Evolutionary conservation across 306 rosid species (phyloP).

Genomic region (Cucurbita argyrosperma): DNA sequence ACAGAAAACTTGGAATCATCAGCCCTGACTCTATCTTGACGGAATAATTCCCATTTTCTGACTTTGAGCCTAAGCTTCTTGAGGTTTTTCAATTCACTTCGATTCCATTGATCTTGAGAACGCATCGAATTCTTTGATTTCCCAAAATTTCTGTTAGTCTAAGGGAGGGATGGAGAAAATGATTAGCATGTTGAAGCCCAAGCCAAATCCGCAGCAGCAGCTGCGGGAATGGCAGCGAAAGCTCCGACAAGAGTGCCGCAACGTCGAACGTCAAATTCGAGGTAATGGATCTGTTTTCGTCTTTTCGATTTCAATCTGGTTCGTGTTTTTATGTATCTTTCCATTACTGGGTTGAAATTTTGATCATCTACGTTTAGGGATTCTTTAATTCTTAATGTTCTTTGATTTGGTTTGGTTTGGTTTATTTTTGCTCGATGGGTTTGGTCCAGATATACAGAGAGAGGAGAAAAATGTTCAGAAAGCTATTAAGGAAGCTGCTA

Average conservation of each 20-base stretch:
- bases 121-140: neutral
- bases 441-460: constrained; percentile 55
- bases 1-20: neutral
- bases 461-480: constrained; percentile 85
- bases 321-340: neutral
- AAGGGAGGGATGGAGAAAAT: constrained; percentile 44
- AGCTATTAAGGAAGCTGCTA: constrained; percentile 84
- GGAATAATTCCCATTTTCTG: neutral
- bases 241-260: constrained; percentile 88
- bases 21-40: neutral
- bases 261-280: constrained; percentile 85
- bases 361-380: neutral
- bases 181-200: constrained; percentile 60
- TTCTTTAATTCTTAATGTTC: neutral
- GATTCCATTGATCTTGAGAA: neutral
- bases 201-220: constrained; percentile 53
- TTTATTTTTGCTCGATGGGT: constrained; percentile 1
- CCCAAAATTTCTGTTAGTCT: neutral
- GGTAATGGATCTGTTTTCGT: constrained; percentile 17
- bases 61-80: neutral
- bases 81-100: neutral
- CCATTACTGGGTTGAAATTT: neutral
- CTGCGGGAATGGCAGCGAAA: constrained; percentile 76
- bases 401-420: neutral
- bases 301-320: neutral